Evolutionary conservation across 2,329 filamentous ascomycete species (phyloP).

Genomic region (Leptographium lundbergii): DNA sequence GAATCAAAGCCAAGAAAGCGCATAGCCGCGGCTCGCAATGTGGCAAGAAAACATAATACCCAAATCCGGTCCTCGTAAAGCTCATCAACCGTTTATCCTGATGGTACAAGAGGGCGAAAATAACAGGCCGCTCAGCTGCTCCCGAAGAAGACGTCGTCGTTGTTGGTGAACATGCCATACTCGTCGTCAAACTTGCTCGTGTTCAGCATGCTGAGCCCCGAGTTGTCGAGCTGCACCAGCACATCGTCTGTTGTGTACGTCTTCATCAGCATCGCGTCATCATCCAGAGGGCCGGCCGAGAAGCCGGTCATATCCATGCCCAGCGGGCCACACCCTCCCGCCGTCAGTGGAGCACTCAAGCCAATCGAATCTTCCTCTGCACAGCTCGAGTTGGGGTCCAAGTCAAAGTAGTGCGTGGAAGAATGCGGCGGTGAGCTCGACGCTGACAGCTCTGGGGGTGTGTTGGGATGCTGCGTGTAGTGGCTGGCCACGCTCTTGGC

Average conservation of each 20-base stretch:
- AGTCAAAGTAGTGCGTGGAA: slow-evolving; percentile 31
- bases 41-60: background rate
- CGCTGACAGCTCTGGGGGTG: slow-evolving; percentile 47
- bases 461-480: slow-evolving; percentile 29
- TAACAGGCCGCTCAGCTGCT: slow-evolving; percentile 5
- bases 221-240: slow-evolving; percentile 29
- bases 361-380: slow-evolving; percentile 15
- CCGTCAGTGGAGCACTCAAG: slow-evolving; percentile 19
- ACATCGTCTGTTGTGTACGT: slow-evolving; percentile 30
- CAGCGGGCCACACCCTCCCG: slow-evolving; percentile 11
- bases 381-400: slow-evolving; percentile 26
- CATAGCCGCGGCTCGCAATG: background rate
- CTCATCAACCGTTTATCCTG: slow-evolving; percentile 6
- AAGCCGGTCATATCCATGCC: slow-evolving; percentile 24
- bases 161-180: slow-evolving; percentile 39
- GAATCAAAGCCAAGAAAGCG: background rate
- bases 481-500: slow-evolving; percentile 37
- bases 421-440: slow-evolving; percentile 42
- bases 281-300: slow-evolving; percentile 19
- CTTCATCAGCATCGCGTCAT: slow-evolving; percentile 32
- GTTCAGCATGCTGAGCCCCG: slow-evolving; percentile 34
- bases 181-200: slow-evolving; percentile 43
- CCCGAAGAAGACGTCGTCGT: slow-evolving; percentile 40
- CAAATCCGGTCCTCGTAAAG: slow-evolving; percentile 3
- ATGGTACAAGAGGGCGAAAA: slow-evolving; percentile 3